Percentiles rank a stretch among this genome's conserved stretches.
Evolutionary conservation across 1,139 yeast genomes (phyloP).

Genomic region (Pichia inconspicua): DNA sequence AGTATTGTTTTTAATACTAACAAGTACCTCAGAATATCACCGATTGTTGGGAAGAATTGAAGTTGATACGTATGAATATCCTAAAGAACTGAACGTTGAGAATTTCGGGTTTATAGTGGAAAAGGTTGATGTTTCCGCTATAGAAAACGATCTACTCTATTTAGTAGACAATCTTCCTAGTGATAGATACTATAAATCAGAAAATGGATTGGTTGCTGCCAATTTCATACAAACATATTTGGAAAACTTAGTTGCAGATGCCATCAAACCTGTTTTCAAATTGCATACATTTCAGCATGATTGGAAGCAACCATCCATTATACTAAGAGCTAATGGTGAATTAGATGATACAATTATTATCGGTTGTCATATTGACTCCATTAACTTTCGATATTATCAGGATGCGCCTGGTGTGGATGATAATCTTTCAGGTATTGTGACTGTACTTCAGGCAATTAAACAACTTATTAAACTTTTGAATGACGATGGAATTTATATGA

Average conservation of each 20-base stretch:
- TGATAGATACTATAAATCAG: constrained; percentile 76
- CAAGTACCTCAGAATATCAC: constrained; percentile 9
- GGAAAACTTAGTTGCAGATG: constrained; percentile 27
- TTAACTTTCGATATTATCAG: constrained; percentile 56
- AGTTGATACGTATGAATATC: constrained; percentile 17
- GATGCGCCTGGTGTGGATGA: constrained; percentile 96
- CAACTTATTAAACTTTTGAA: constrained; percentile 1
- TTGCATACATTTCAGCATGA: constrained; percentile 35
- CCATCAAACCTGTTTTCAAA: constrained; percentile 4
- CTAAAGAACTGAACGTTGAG: constrained; percentile 7
- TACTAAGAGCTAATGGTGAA: constrained; percentile 32
- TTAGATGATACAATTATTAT: constrained; percentile 44
- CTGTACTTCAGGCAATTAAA: constrained; percentile 22
- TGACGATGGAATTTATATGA: constrained; percentile 22
- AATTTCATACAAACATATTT: constrained; percentile 57
- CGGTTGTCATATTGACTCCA: constrained; percentile 88
- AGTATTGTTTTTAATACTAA: not conserved
- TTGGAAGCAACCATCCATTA: constrained; percentile 54
- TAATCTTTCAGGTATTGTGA: constrained; percentile 80
- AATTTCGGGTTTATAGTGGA: constrained; percentile 4
- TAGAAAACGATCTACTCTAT: constrained; percentile 6
- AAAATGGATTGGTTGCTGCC: constrained; percentile 64
- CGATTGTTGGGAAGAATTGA: constrained; percentile 9
- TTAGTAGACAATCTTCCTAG: constrained; percentile 34
- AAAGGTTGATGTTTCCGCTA: not conserved